Conservation (phyloP, 208 protist species). For the Crithidia fasciculata region DNA sequence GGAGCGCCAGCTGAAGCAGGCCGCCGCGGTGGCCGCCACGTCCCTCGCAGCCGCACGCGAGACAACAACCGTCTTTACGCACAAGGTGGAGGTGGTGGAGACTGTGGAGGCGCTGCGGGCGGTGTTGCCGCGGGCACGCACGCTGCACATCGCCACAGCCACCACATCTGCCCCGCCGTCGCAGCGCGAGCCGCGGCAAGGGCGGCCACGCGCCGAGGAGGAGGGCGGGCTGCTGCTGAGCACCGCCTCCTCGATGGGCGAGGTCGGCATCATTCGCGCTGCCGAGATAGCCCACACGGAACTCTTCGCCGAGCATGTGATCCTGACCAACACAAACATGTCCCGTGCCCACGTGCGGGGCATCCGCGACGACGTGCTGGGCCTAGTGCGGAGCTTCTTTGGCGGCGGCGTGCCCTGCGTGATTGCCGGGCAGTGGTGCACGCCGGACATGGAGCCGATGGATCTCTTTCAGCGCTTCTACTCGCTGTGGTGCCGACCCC, state of each 20-base stretch:
- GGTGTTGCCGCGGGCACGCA: slow-evolving; percentile 47
- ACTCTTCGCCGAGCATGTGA: slow-evolving; percentile 86
- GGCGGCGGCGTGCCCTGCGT: slow-evolving; percentile 80
- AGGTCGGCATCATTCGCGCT: slow-evolving; percentile 60
- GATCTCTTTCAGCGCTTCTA: slow-evolving; percentile 85
- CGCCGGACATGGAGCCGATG: slow-evolving; percentile 84
- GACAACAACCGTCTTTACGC: slow-evolving; percentile 27
- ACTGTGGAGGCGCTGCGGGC: slow-evolving; percentile 53
- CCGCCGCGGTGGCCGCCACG: neutral
- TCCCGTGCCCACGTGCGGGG: slow-evolving; percentile 38
- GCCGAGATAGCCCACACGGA: slow-evolving; percentile 77
- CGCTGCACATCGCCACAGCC: slow-evolving; percentile 41
- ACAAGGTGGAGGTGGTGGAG: slow-evolving; percentile 55
- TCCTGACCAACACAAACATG: slow-evolving; percentile 85
- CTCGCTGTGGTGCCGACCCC: slow-evolving; percentile 40
- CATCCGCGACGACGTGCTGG: slow-evolving; percentile 64
- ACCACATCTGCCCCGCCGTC: slow-evolving; percentile 23
- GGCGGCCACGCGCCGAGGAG: slow-evolving; percentile 22
- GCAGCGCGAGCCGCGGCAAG: neutral
- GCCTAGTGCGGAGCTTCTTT: slow-evolving; percentile 76
- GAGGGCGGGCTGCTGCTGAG: slow-evolving; percentile 35
- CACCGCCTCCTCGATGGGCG: slow-evolving; percentile 30
- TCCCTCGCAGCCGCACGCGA: neutral
- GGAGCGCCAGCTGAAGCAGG: slow-evolving; percentile 22
- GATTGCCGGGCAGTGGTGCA: slow-evolving; percentile 88